Conservation (phyloP, 106 monocot genomes). For the Posidonia australis region DNA sequence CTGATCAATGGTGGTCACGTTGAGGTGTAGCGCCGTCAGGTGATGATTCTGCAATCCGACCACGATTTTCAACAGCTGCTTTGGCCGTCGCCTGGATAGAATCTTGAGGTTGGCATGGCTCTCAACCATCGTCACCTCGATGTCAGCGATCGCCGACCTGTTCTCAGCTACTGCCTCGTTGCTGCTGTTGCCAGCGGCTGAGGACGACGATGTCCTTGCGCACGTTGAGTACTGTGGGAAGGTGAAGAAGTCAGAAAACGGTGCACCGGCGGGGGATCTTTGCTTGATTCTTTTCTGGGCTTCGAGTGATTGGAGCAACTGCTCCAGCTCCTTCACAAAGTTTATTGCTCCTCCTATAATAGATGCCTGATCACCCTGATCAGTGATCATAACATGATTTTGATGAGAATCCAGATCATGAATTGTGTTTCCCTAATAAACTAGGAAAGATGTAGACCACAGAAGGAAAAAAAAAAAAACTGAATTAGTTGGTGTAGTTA, state of each 20-base stretch:
- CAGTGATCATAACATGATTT: not conserved
- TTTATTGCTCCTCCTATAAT: slow-evolving; percentile 69
- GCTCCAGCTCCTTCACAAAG: slow-evolving; percentile 73
- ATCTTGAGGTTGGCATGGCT: slow-evolving; percentile 81
- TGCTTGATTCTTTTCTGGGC: slow-evolving; percentile 31
- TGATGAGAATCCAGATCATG: not conserved
- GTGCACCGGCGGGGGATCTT: not conserved
- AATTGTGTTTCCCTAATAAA: not conserved
- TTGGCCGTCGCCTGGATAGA: slow-evolving; percentile 33
- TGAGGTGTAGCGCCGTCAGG: slow-evolving; percentile 70
- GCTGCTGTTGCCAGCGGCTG: not conserved
- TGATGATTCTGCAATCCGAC: slow-evolving; percentile 43
- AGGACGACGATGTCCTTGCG: not conserved
- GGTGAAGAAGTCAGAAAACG: slow-evolving; percentile 39
- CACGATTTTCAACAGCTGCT: slow-evolving; percentile 58
- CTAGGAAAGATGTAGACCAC: not conserved
- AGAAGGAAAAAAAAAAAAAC: no score
- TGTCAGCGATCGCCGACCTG: slow-evolving; percentile 29
- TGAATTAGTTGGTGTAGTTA: no score
- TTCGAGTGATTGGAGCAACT: slow-evolving; percentile 56
- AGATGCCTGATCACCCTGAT: slow-evolving; percentile 67
- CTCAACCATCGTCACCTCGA: slow-evolving; percentile 80
- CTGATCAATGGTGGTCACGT: slow-evolving; percentile 45
- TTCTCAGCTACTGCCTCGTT: slow-evolving; percentile 9
- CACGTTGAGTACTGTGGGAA: slow-evolving; percentile 41